These are phyloP conservation scores for Boletus bicolor DNA, from an alignment of 768 basidiomycete genomes.

Conservation along the genomic window DNA sequence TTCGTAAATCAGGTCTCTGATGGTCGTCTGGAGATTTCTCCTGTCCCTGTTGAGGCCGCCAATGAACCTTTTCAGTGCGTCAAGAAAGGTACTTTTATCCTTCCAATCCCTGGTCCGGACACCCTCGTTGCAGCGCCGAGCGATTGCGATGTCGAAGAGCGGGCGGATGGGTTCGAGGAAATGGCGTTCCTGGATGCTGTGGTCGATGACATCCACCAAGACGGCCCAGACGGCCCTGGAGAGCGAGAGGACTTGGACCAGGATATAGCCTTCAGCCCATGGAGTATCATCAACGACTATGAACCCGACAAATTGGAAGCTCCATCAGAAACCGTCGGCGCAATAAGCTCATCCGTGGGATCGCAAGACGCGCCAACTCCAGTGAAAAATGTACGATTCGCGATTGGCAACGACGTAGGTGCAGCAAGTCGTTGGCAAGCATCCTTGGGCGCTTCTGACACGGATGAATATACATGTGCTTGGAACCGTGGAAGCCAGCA, in stretches of 20 bases:
- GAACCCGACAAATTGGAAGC: not conserved
- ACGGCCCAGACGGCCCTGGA: not conserved
- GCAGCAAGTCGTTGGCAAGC: not conserved
- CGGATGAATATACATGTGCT: not conserved
- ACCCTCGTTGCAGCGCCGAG: not conserved
- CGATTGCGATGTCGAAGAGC: not conserved
- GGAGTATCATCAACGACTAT: not conserved
- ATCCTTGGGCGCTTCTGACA: not conserved
- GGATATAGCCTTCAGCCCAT: not conserved
- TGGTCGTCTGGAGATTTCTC: not conserved
- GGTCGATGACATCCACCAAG: not conserved
- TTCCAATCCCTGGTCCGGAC: not conserved
- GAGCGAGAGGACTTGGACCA: not conserved
- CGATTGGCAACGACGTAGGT: not conserved
- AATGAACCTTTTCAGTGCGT: not conserved
- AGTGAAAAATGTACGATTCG: constrained; percentile 1
- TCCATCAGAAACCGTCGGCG: not conserved
- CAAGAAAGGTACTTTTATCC: not conserved
- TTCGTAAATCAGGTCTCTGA: not conserved
- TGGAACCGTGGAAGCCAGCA: not conserved
- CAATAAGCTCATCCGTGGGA: not conserved
- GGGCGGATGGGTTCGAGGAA: not conserved
- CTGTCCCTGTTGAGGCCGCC: not conserved
- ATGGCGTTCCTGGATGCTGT: not conserved
- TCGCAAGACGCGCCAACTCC: not conserved